Evolutionary conservation across 495 filamentous ascomycete genomes (phyloP).

Genomic region (Apiosordaria backusii): DNA sequence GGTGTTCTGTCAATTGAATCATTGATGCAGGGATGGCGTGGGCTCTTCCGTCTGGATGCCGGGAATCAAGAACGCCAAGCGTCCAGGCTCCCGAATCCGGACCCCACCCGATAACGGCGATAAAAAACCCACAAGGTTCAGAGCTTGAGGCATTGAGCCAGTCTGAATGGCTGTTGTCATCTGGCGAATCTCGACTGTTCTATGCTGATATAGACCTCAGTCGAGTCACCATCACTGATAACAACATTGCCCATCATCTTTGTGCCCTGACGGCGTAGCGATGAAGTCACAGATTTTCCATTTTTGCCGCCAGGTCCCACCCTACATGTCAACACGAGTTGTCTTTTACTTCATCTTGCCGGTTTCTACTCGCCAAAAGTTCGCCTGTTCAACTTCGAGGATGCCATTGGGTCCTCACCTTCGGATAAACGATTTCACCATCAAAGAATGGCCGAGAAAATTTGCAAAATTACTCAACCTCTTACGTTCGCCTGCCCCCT

Average conservation of each 20-base stretch:
- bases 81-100: conserved; percentile 1
- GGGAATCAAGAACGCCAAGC: neutral
- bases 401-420: neutral
- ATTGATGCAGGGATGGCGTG: conserved; percentile 3
- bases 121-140: neutral
- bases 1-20: neutral
- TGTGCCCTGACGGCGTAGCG: neutral
- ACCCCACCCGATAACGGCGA: conserved; percentile 10
- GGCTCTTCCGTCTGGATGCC: conserved; percentile 1
- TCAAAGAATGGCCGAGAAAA: neutral
- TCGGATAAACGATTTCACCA: neutral
- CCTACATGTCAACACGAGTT: neutral
- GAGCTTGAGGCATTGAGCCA: neutral
- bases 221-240: neutral
- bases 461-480: conserved; percentile 1
- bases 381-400: neutral
- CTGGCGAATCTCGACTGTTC: too few species aligned
- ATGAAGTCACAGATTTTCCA: neutral
- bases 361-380: too few species aligned
- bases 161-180: neutral
- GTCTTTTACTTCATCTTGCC: neutral
- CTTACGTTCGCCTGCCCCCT: neutral
- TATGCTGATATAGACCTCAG: neutral
- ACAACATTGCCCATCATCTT: neutral
- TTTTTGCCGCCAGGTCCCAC: neutral